Evolutionary conservation across 106 monocot genomes (phyloP).

Genomic region (Gastrodia elata): DNA sequence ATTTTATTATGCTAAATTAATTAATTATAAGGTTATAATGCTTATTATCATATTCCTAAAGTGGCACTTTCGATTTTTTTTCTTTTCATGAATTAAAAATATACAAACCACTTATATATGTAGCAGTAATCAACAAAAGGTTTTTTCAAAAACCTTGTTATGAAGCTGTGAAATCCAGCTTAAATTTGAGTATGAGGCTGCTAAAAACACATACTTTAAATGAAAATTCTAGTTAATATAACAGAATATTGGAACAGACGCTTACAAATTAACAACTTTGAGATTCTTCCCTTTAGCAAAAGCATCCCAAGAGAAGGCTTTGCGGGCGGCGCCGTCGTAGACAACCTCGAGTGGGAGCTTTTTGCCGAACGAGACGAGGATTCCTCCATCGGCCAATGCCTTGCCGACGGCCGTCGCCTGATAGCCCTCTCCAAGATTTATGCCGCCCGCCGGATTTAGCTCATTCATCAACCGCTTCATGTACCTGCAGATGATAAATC

Average conservation of each 20-base stretch:
- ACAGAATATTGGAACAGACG: not conserved
- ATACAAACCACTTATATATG: no score
- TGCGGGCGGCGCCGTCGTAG: constrained; percentile 20
- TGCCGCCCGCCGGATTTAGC: constrained; percentile 14
- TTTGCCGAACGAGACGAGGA: constrained; percentile 14
- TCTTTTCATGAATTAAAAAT: no score
- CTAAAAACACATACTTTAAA: no score
- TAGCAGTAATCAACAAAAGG: no score
- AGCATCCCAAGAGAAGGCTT: constrained; percentile 13
- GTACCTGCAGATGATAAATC: constrained; percentile 8
- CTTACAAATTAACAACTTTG: constrained; percentile 17
- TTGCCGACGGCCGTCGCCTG: constrained; percentile 25
- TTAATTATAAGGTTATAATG: no score
- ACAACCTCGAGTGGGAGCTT: constrained; percentile 22
- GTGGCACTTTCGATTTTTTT: no score
- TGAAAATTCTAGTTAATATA: no score
- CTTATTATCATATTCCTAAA: no score
- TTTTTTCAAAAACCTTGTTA: no score
- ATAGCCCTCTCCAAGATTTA: constrained; percentile 20
- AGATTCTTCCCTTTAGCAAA: constrained; percentile 21
- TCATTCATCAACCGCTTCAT: constrained; percentile 24
- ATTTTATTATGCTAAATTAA: no score
- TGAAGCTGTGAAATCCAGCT: no score
- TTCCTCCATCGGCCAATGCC: constrained; percentile 22
- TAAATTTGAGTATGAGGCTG: no score